Conservation (phyloP, 768 basidiomycete species). For the Polyporus arcularius region DNA sequence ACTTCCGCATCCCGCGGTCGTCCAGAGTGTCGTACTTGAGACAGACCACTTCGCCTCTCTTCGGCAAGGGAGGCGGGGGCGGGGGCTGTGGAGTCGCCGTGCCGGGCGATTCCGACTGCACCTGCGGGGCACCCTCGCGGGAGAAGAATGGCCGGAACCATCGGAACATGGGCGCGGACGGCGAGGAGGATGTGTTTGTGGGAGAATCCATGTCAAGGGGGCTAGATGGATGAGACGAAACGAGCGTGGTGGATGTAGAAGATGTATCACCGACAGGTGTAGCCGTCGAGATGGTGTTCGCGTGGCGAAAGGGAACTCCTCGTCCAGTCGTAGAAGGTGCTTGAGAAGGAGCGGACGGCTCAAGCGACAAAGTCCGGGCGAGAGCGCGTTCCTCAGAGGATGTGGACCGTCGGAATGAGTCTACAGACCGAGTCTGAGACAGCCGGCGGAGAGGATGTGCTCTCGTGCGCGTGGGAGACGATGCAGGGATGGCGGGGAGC, state of each 20-base stretch:
- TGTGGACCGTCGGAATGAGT: constrained; percentile 11
- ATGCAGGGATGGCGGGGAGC: background rate
- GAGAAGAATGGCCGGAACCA: constrained; percentile 38
- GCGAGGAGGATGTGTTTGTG: constrained; percentile 4
- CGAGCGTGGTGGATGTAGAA: background rate
- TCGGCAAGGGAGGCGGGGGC: constrained; percentile 30
- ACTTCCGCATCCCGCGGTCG: constrained; percentile 69
- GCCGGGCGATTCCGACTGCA: constrained; percentile 22
- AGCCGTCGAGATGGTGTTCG: constrained; percentile 18
- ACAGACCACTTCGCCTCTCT: constrained; percentile 73
- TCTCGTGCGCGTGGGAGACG: constrained; percentile 4
- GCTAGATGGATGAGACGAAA: background rate
- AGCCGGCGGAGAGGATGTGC: background rate
- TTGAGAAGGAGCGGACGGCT: background rate
- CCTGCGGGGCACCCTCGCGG: constrained; percentile 35
- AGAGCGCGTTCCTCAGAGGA: constrained; percentile 2
- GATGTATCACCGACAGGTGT: background rate
- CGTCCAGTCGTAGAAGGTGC: background rate
- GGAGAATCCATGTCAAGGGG: background rate
- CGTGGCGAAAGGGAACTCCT: constrained; percentile 15
- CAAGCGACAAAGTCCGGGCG: constrained; percentile 3
- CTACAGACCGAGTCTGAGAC: constrained; percentile 10
- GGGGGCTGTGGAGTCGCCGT: constrained; percentile 14
- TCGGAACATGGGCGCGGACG: constrained; percentile 8
- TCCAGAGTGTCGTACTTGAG: constrained; percentile 72